These are phyloP conservation scores for Mortierella claussenii DNA, from an alignment of 192 early-diverging fungal genomes.

Conservation along the genomic window DNA sequence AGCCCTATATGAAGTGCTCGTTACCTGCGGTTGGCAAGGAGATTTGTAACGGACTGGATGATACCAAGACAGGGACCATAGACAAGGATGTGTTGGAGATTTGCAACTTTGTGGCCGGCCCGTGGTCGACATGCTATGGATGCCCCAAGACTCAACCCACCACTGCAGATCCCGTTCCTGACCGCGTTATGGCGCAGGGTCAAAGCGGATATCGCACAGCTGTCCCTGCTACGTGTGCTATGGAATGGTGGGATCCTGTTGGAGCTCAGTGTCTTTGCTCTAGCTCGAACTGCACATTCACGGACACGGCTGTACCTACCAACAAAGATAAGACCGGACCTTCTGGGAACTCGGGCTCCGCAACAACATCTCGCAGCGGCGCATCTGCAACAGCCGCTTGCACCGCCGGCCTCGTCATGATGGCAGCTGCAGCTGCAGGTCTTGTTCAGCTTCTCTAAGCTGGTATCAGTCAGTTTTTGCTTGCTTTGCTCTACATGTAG, in stretches of 20 bases:
- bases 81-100: constrained; percentile 50
- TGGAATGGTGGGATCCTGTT: constrained; percentile 77
- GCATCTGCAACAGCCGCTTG: background rate
- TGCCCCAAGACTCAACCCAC: constrained; percentile 60
- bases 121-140: constrained; percentile 67
- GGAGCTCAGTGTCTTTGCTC: constrained; percentile 69
- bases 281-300: constrained; percentile 62
- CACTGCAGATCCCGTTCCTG: constrained; percentile 55
- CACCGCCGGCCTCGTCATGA: constrained; percentile 2
- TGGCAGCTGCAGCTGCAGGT: constrained; percentile 19
- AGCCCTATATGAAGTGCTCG: constrained; percentile 73
- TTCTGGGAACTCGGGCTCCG: background rate
- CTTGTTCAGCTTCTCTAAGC: constrained; percentile 35
- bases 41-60: constrained; percentile 79
- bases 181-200: constrained; percentile 21
- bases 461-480: no score
- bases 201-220: constrained; percentile 51
- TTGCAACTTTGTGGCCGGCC: constrained; percentile 60
- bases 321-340: background rate
- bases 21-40: constrained; percentile 65
- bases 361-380: background rate
- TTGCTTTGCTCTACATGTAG: no score
- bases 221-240: constrained; percentile 71
- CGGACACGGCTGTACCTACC: constrained; percentile 55
- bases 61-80: constrained; percentile 36